Evolutionary conservation across 257 asterid species (phyloP), one percentile per base, ranked within the genome.

Genomic region (Solanum paucissectum): DNA sequence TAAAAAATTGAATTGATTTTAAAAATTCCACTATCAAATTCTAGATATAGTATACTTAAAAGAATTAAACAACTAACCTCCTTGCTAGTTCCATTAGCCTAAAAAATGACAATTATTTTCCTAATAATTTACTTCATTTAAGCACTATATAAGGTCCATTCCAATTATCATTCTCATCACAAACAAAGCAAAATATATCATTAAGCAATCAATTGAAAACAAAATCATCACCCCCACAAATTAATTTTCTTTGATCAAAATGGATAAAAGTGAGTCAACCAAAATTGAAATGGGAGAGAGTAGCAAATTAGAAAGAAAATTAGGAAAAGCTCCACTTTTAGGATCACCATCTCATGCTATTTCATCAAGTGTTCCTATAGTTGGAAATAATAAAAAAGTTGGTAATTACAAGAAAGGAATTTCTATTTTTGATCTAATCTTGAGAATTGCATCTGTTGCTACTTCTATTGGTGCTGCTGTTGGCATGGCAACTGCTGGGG

Each of bases 321-420:
- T 38, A 85, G 98, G 98, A 46, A 96, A 96, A 86, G 95, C 97
- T 32, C 95, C 95, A 5, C 96, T 96, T 27, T 92, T 95, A 9
- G 92, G 93, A 29, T 82, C 85, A 71, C 83, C 52, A 21, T 40
- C 89, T 20, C 36, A 87, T 2, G 86, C 87, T 4, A 83, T 88
- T 11, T 69, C 91, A 71, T 71, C 82, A 20, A 36, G 49, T 37
- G 44, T 4, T 20, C 87, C 84, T 34, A 83, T 23, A 13, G 90
- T 77, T 40, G 86, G 81, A 7, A 87, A 32, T 81, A 87, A 38
- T 81, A 90, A 83, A 11, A 92, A 89, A 55, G 92, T 23, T 79
- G 85, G 18, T 44, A 79, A 91, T 12, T 81, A 90, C 42, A 89
- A 73, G 37, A 90, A 75, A 12, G 92, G 92, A n/a, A 87, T 88